phyloP scores from a whole-genome alignment of 768 basidiomycete genomes.

The Russula griseocarnosa region DNA sequence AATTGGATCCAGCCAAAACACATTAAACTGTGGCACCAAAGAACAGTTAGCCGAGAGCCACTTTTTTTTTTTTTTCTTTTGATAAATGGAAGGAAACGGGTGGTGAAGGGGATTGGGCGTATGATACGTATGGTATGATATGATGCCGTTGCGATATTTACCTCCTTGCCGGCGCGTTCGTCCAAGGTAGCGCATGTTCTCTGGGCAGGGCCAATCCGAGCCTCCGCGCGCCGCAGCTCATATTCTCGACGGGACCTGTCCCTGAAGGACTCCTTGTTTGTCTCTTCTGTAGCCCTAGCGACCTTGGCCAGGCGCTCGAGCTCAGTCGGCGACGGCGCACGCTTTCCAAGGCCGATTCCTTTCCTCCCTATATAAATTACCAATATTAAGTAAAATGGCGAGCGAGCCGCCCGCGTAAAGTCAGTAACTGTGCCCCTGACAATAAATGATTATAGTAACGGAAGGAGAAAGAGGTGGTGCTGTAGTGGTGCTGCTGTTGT shows the following conservation, averaged over 20 bases:
- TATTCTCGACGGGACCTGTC: conserved; percentile 70
- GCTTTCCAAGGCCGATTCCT: conserved; percentile 71
- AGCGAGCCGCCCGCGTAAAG: neutral
- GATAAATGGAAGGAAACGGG: too few relatives aligned
- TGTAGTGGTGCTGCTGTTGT: too few relatives aligned
- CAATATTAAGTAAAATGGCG: neutral
- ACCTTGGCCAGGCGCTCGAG: conserved; percentile 68
- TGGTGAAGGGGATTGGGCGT: neutral
- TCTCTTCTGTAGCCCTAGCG: conserved; percentile 57
- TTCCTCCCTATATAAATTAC: conserved; percentile 62
- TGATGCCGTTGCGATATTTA: conserved; percentile 30
- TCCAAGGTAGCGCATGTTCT: conserved; percentile 73
- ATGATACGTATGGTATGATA: too few relatives aligned
- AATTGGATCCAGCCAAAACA: conserved; percentile 71
- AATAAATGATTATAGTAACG: neutral
- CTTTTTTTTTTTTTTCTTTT: too few relatives aligned
- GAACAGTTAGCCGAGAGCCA: neutral
- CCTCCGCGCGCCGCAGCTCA: conserved; percentile 70
- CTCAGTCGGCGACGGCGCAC: conserved; percentile 59
- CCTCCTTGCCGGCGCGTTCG: conserved; percentile 64
- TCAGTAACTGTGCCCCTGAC: neutral
- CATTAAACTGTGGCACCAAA: conserved; percentile 60
- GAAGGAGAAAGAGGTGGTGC: neutral
- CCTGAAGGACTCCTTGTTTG: conserved; percentile 57
- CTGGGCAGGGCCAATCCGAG: conserved; percentile 64